These are phyloP conservation scores for Strombidium stylifer DNA, from an alignment of 73 alveolate species.

Conservation along the genomic window DNA sequence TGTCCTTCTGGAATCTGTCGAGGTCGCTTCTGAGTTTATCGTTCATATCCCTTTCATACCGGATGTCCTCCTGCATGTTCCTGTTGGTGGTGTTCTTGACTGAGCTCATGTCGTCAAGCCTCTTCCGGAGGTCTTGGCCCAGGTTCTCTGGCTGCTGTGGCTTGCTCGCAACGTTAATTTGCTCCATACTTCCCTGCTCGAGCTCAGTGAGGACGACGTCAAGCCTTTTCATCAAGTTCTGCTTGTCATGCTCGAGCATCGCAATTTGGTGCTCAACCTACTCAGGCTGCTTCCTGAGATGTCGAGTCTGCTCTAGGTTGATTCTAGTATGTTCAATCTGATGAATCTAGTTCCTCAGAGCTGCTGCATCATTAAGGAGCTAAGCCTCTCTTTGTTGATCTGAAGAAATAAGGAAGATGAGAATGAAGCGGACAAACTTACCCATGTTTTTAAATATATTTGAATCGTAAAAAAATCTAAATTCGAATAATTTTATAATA, in stretches of 20 bases:
- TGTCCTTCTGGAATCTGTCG: slow-evolving; percentile 40
- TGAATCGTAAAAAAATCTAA: too few species aligned
- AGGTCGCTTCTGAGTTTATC: slow-evolving; percentile 40
- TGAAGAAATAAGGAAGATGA: too few species aligned
- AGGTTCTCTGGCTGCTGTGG: slow-evolving; percentile 30
- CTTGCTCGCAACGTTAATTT: slow-evolving; percentile 25
- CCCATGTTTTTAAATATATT: too few species aligned
- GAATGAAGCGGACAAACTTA: too few species aligned
- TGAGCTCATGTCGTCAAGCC: slow-evolving; percentile 45
- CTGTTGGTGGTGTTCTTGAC: slow-evolving; percentile 45
- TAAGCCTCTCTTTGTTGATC: too few species aligned
- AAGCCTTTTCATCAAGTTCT: slow-evolving; percentile 43
- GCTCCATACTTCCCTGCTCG: slow-evolving; percentile 50
- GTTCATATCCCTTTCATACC: slow-evolving; percentile 61
- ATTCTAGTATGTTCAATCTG: slow-evolving; percentile 22
- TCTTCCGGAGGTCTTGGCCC: slow-evolving; percentile 53
- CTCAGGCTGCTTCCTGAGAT: slow-evolving; percentile 36
- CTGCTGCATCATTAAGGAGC: too few species aligned
- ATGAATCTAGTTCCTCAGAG: background rate
- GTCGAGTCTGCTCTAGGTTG: slow-evolving; percentile 24
- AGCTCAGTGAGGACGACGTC: slow-evolving; percentile 45
- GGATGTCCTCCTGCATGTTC: slow-evolving; percentile 48
- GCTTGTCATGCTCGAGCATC: slow-evolving; percentile 42
- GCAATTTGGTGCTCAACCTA: slow-evolving; percentile 11
- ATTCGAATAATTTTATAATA: too few species aligned